These are phyloP conservation scores for Alternaria solani DNA, from an alignment of 2,329 filamentous ascomycete species.

Conservation along the genomic window DNA sequence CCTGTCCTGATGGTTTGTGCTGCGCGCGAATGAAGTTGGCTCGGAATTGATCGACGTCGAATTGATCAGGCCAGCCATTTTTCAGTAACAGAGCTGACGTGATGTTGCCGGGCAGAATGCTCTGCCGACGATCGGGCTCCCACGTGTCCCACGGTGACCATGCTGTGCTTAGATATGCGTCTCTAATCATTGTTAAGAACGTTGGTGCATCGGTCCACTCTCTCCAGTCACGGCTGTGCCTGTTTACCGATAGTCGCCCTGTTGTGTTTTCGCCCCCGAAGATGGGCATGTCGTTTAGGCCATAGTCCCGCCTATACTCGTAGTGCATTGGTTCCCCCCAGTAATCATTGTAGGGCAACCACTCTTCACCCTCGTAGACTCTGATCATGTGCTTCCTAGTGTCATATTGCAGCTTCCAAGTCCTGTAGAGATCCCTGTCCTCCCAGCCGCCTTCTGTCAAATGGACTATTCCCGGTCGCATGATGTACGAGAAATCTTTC, in stretches of 20 bases:
- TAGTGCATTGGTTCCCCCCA: neutral
- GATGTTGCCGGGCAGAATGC: constrained; percentile 1
- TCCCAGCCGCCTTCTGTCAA: constrained; percentile 22
- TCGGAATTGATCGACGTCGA: constrained; percentile 19
- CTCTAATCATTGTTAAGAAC: constrained; percentile 16
- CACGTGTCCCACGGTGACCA: constrained; percentile 28
- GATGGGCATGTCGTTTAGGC: neutral
- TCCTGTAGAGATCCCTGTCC: constrained; percentile 20
- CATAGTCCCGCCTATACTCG: neutral
- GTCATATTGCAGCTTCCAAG: constrained; percentile 21
- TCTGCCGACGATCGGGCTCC: constrained; percentile 10
- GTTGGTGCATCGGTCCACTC: constrained; percentile 17
- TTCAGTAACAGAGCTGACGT: constrained; percentile 9
- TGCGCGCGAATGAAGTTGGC: constrained; percentile 22
- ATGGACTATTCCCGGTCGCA: constrained; percentile 10
- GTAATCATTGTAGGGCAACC: neutral
- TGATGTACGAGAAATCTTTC: constrained; percentile 7
- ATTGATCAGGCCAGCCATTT: constrained; percentile 20
- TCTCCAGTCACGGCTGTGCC: neutral
- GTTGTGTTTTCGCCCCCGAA: neutral
- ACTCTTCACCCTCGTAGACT: constrained; percentile 18
- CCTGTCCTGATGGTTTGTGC: constrained; percentile 8
- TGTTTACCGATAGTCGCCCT: neutral
- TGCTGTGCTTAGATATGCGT: constrained; percentile 13
- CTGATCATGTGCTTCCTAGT: constrained; percentile 19